Base-by-base conservation (phyloP, 805 yeast species). In the Ogataea ramenticola region DNA sequence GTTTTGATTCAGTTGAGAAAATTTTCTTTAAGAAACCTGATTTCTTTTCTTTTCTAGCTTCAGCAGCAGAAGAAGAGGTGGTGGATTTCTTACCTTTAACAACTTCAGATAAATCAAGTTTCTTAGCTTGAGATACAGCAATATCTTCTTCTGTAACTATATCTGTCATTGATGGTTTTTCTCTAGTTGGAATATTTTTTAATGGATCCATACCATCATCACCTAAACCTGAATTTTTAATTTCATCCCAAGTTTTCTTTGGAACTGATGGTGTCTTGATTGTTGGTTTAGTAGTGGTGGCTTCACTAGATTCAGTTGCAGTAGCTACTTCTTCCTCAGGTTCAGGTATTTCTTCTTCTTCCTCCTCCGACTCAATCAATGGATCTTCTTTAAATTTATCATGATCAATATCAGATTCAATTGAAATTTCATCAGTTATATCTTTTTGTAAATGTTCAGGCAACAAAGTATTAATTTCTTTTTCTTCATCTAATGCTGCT, bases 361-460 rank as follows among this genome's bases (percentile, higher is more conserved):
- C 64, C 32, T 57, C 60, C n/a, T 29, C 32, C 21, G 51, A 58
- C 9, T 40, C 47, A 31, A 60, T 46, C 12, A 53, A 21, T 10
- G 48, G 26, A 36, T 55, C 62, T 44, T 60, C 60, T 35, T 49
- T 55, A 45, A 53, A 61, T 30, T 55, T 57, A 37, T 46, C 54
- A 24, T 49, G 58, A 49, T 59, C 62, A 36, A 62, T 44, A 21
- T 53, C 55, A 35, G 53, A 56, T 47, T 56, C 64, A 32, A 54
- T 58, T 12, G 62, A 49, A 22, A 56, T 40, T 15, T 43, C 47
- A 37, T 54, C 58, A n/a, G 52, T 44, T 19, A 62, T 46, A 14
- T 62, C 64, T 48, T 60, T 57, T 46, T 64, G 67, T 53, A 77
- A 63, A 58, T 77, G 82, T 41, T 72, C 78, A 12, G 82, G 82